Evolutionary conservation across 1,284 basidiomycete genomes (phyloP).

Genomic region (Trametes pubescens): DNA sequence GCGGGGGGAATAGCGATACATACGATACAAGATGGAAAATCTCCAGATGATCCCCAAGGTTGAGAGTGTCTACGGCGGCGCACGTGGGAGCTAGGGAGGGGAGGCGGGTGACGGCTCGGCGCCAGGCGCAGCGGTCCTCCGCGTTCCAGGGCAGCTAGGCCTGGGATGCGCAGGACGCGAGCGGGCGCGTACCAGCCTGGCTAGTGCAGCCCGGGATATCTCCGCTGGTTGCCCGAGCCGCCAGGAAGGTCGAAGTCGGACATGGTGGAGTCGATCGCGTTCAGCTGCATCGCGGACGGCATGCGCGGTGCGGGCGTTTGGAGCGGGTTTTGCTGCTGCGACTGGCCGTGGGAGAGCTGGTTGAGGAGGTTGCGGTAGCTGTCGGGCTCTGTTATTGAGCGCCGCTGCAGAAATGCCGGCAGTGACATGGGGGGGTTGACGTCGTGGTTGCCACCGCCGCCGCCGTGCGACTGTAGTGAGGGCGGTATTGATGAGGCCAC

Average conservation of each 20-base stretch:
- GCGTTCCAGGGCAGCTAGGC: conserved; percentile 1
- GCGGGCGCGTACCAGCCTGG: not conserved
- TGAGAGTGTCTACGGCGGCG: conserved; percentile 27
- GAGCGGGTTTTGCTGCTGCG: conserved; percentile 29
- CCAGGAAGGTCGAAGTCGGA: conserved; percentile 29
- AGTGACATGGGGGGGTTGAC: conserved; percentile 32
- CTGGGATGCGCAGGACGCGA: not conserved
- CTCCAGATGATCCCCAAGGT: conserved; percentile 30
- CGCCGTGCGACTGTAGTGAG: conserved; percentile 25
- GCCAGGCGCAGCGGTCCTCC: conserved; percentile 11
- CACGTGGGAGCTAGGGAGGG: conserved; percentile 21
- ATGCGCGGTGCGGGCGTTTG: conserved; percentile 28
- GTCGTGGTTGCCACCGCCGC: not conserved
- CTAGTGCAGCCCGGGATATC: conserved; percentile 33
- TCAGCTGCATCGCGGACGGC: conserved; percentile 26
- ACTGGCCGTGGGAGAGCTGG: conserved; percentile 28
- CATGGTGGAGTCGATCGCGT: conserved; percentile 22
- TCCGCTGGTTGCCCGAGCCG: conserved; percentile 24
- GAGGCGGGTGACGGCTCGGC: conserved; percentile 9
- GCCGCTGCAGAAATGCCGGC: conserved; percentile 48
- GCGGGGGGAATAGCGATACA: conserved; percentile 30
- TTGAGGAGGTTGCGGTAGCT: conserved; percentile 46
- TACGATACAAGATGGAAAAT: conserved; percentile 27
- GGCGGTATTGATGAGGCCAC: conserved; percentile 39
- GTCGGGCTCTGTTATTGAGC: conserved; percentile 60